Evolutionary conservation across 805 yeast species (phyloP).

Genomic region (Babjeviella inositovora): DNA sequence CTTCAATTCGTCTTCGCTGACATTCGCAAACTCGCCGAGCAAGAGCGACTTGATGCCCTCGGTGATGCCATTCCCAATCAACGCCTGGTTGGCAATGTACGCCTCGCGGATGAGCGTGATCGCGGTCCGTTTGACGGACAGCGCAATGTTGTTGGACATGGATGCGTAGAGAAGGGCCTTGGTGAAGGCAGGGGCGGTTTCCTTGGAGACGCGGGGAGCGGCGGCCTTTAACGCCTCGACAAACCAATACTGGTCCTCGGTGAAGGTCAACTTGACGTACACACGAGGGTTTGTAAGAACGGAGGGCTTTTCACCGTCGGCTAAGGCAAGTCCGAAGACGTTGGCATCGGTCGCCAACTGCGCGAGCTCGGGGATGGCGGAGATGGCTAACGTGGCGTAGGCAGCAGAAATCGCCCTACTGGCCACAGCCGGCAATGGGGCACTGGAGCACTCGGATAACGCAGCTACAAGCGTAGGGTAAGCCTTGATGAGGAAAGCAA

Average conservation of each 20-base stretch:
- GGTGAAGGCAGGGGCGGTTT: conserved; percentile 14
- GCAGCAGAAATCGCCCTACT: conserved; percentile 36
- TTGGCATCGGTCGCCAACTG: conserved; percentile 8
- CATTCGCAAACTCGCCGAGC: no score
- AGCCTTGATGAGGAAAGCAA: conserved; percentile 6
- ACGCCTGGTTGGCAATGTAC: conserved; percentile 15
- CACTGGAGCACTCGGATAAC: conserved; percentile 23
- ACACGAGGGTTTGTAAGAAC: conserved; percentile 28
- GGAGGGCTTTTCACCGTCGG: conserved; percentile 24
- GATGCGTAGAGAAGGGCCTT: conserved; percentile 30
- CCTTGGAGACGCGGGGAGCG: conserved; percentile 6
- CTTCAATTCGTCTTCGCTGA: conserved; percentile 4
- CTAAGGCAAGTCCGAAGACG: conserved; percentile 15
- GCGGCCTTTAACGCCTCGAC: conserved; percentile 23
- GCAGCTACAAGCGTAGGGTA: conserved; percentile 11
- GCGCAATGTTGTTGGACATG: conserved; percentile 19
- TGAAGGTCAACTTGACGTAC: conserved; percentile 26
- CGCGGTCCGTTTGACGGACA: conserved; percentile 16
- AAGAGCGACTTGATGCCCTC: conserved; percentile 1
- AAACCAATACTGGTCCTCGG: conserved; percentile 35
- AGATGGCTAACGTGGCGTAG: conserved; percentile 23
- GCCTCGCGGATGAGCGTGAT: conserved; percentile 12
- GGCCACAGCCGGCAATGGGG: conserved; percentile 38
- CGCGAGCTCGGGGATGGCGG: conserved; percentile 3
- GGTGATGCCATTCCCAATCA: conserved; percentile 25